Conservation (phyloP, 805 yeast species). For the Grigorovia transvaalensis region DNA sequence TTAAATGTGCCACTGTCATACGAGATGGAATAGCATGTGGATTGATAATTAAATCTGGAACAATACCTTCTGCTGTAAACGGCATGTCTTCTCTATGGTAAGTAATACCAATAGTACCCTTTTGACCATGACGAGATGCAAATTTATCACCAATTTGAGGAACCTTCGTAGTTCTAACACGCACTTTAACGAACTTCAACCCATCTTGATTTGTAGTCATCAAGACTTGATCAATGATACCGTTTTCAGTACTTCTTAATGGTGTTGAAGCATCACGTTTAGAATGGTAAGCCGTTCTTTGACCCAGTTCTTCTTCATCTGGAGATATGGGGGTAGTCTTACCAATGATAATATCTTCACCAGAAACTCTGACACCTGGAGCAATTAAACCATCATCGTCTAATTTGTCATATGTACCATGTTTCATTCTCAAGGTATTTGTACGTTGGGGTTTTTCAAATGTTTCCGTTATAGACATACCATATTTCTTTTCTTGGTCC, state of each 20-base stretch:
- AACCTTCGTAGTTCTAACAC: conserved; percentile 88
- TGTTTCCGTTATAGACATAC: conserved; percentile 96
- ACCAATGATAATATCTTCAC: conserved; percentile 97
- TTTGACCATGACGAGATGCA: conserved; percentile 95
- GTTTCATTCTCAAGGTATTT: conserved; percentile 89
- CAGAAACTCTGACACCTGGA: conserved; percentile 97
- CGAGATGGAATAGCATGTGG: conserved; percentile 99
- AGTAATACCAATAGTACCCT: conserved; percentile 98
- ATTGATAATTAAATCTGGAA: conserved; percentile 95
- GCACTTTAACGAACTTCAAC: conserved; percentile 85
- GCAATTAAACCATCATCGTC: conserved; percentile 97
- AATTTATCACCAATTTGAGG: conserved; percentile 97
- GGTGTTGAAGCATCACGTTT: conserved; percentile 95
- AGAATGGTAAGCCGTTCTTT: conserved; percentile 84
- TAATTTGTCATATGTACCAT: conserved; percentile 94
- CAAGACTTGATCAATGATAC: conserved; percentile 97
- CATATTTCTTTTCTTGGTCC: conserved; percentile 97
- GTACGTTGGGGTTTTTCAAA: conserved; percentile 95
- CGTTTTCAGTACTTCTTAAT: conserved; percentile 89
- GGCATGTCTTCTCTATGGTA: conserved; percentile 97
- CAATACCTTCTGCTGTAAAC: conserved; percentile 81
- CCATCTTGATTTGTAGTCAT: conserved; percentile 93
- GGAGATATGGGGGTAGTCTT: conserved; percentile 99
- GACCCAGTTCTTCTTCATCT: conserved; percentile 93
- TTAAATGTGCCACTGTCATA: conserved; percentile 99